phyloP scores from a whole-genome alignment of 2,329 filamentous ascomycete genomes.

The Simplicillium sp. region DNA sequence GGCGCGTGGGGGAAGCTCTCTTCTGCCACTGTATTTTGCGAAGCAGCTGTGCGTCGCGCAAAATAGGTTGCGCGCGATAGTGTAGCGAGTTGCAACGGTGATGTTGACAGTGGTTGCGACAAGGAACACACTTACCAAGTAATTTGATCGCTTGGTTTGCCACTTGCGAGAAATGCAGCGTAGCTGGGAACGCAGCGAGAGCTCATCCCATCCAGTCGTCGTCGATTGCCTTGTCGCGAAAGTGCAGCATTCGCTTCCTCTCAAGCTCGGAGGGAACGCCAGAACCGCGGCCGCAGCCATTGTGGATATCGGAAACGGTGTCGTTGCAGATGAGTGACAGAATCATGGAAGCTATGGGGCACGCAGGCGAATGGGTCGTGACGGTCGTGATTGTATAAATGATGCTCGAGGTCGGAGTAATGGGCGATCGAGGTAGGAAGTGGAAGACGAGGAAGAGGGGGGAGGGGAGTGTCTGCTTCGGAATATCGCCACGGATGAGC shows the following conservation, averaged over 20 bases:
- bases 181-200: conserved; percentile 22
- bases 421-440: neutral
- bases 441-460: too few species aligned
- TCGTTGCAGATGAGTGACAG: conserved; percentile 28
- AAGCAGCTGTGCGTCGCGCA: too few species aligned
- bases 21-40: conserved; percentile 6
- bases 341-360: conserved; percentile 41
- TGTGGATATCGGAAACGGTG: conserved; percentile 36
- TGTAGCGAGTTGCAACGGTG: too few species aligned
- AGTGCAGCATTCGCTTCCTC: conserved; percentile 29
- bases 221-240: conserved; percentile 21
- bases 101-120: too few species aligned
- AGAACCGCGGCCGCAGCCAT: conserved; percentile 46
- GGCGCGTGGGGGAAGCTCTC: neutral
- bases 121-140: too few species aligned
- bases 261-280: conserved; percentile 30
- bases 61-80: too few species aligned
- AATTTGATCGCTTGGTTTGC: conserved; percentile 7
- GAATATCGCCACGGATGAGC: too few species aligned
- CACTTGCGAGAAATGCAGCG: conserved; percentile 30
- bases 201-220: conserved; percentile 27
- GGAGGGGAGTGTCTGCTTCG: too few species aligned
- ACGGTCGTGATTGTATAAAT: neutral
- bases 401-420: neutral
- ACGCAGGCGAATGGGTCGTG: conserved; percentile 2